A percentile compares a stretch with the other conserved stretches of the same genome.
phyloP scores from a whole-genome alignment of 2,329 filamentous ascomycete genomes.

The Cephalotrichum gorgonifer region DNA sequence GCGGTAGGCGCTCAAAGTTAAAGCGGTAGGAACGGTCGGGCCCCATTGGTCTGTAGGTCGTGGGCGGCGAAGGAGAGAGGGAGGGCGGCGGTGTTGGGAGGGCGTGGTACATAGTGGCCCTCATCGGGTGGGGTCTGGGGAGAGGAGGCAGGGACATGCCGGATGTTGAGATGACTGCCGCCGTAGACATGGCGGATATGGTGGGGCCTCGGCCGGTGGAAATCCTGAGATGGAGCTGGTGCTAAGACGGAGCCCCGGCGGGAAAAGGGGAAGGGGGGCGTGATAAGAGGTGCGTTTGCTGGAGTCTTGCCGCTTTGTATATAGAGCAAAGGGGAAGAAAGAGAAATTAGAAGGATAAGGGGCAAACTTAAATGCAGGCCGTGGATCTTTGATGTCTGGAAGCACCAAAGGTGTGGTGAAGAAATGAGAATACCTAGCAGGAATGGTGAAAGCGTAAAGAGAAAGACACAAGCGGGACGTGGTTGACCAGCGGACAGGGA shows the following conservation, averaged over 20 bases:
- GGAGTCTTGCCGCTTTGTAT: background rate
- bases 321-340: background rate
- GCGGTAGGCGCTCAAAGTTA: constrained; percentile 22
- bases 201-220: background rate
- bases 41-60: background rate
- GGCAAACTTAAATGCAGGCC: no score
- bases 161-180: background rate
- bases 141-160: background rate
- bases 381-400: no score
- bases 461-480: no score
- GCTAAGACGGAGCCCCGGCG: constrained; percentile 1
- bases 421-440: no score
- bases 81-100: background rate
- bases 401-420: no score
- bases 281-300: background rate
- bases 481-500: no score
- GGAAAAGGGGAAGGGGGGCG: no score
- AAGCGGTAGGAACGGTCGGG: background rate
- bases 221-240: background rate
- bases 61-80: background rate
- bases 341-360: no score
- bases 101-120: background rate
- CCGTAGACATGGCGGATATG: background rate
- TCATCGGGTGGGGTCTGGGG: background rate
- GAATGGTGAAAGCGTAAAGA: no score